These are phyloP conservation scores for Thalassiosira mediterranea DNA, from an alignment of 352 stramenopile species.

Conservation along the genomic window DNA sequence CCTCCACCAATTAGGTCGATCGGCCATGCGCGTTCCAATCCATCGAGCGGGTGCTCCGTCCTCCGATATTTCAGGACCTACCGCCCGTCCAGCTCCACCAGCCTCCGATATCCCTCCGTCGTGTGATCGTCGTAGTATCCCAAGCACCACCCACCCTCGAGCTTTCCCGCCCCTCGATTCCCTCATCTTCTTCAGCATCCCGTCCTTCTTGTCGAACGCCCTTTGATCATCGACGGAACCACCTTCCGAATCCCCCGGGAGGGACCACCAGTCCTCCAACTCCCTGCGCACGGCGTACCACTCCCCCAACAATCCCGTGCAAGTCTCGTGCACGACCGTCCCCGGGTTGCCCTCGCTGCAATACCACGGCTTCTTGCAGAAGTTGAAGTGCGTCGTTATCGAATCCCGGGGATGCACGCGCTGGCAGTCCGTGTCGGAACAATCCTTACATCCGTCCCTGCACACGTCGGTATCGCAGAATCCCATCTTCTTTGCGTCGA, in stretches of 20 bases:
- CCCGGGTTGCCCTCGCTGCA: constrained; percentile 43
- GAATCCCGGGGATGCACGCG: constrained; percentile 50
- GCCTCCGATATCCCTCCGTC: constrained; percentile 7
- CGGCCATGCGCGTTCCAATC: too few species aligned
- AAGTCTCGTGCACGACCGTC: constrained; percentile 43
- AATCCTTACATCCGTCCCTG: constrained; percentile 36
- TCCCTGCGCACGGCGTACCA: constrained; percentile 52
- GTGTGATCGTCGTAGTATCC: constrained; percentile 34
- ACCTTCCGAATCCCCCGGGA: neutral
- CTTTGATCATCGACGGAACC: neutral
- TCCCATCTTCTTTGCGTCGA: constrained; percentile 47
- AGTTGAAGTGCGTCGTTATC: constrained; percentile 68
- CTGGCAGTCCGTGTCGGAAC: constrained; percentile 59
- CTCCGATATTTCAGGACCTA: too few species aligned
- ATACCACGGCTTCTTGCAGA: constrained; percentile 73
- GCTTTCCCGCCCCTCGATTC: constrained; percentile 5
- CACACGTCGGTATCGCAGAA: constrained; percentile 31
- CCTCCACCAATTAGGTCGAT: too few species aligned
- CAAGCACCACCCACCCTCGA: constrained; percentile 5
- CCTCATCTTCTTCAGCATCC: constrained; percentile 11
- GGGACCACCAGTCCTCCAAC: constrained; percentile 55
- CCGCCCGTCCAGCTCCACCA: constrained; percentile 17
- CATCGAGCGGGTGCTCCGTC: too few species aligned
- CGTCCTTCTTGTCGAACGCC: constrained; percentile 33
- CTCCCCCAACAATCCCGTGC: constrained; percentile 39